Conservation (phyloP, 2,329 filamentous ascomycete species). For the Exophiala mesophila region DNA sequence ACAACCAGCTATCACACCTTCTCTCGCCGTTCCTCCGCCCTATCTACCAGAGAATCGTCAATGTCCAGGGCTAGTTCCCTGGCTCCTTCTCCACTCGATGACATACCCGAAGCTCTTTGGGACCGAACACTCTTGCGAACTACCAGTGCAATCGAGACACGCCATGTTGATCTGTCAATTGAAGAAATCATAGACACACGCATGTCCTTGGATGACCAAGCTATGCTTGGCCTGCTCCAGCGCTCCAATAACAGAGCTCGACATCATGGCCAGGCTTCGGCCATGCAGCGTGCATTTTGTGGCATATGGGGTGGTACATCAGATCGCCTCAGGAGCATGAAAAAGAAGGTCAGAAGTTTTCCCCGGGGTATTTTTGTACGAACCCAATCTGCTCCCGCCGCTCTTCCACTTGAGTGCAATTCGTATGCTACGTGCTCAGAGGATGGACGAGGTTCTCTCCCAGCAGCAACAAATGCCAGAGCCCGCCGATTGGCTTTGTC, state of each 20-base stretch:
- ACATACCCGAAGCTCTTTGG: constrained; percentile 19
- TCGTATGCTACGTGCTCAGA: too few relatives aligned
- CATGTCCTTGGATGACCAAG: constrained; percentile 19
- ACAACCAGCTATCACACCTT: constrained; percentile 6
- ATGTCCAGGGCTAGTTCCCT: constrained; percentile 14
- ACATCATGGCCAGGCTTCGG: not conserved
- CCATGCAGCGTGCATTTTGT: not conserved
- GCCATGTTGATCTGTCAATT: constrained; percentile 18
- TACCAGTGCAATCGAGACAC: constrained; percentile 15
- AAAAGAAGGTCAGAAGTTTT: not conserved
- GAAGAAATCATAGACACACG: constrained; percentile 21
- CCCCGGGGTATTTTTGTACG: not conserved
- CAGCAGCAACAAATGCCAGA: not conserved
- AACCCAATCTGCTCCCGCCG: not conserved
- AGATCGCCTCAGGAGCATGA: not conserved
- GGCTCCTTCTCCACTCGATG: constrained; percentile 18
- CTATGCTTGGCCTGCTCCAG: constrained; percentile 2
- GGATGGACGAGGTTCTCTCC: not conserved
- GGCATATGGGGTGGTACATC: not conserved
- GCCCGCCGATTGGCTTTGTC: too few relatives aligned
- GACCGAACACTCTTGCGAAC: constrained; percentile 16
- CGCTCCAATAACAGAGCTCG: not conserved
- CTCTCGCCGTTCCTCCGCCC: constrained; percentile 1
- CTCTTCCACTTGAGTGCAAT: too few relatives aligned
- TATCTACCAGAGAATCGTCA: constrained; percentile 8